Percentiles rank a stretch among this genome's conserved stretches.
phyloP scores from a whole-genome alignment of 352 stramenopile species.

The Pythium monospermum region DNA sequence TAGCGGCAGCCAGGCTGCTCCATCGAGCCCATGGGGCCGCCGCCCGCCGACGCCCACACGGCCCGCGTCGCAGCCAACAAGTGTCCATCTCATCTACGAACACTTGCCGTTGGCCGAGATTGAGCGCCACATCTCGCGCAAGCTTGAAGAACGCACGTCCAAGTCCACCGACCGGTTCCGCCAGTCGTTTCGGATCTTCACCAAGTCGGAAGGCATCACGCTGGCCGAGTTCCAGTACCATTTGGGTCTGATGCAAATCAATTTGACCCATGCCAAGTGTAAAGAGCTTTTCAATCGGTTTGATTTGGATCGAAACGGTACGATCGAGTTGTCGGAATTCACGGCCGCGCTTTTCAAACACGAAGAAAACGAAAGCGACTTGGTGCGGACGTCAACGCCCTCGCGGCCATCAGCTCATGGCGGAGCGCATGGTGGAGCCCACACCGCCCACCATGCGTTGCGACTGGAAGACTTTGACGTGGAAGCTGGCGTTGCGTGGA shows the following conservation, averaged over 20 bases:
- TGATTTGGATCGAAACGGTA: conserved; percentile 49
- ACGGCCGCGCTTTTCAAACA: conserved; percentile 49
- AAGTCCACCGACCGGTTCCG: conserved; percentile 41
- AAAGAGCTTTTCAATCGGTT: conserved; percentile 59
- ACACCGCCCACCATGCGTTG: background rate
- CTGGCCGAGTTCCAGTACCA: conserved; percentile 56
- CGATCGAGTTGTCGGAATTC: conserved; percentile 69
- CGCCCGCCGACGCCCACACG: background rate
- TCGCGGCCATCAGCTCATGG: background rate
- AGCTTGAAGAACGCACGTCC: conserved; percentile 55
- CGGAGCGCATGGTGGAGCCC: background rate
- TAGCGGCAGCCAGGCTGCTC: background rate
- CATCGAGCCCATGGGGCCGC: background rate
- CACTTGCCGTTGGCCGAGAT: conserved; percentile 49
- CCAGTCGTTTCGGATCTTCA: conserved; percentile 67
- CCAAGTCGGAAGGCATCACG: conserved; percentile 55
- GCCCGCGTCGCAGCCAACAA: background rate
- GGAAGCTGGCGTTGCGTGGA: conserved; percentile 34
- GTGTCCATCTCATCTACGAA: conserved; percentile 36
- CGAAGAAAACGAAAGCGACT: conserved; percentile 20
- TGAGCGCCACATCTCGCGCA: conserved; percentile 45
- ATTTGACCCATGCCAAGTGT: conserved; percentile 47
- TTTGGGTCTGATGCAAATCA: conserved; percentile 51
- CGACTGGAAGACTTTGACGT: conserved; percentile 22
- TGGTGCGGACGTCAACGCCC: conserved; percentile 17